Conservation (phyloP, 805 yeast genomes). For the Cyberlindnera nakhonratchasimensis region DNA sequence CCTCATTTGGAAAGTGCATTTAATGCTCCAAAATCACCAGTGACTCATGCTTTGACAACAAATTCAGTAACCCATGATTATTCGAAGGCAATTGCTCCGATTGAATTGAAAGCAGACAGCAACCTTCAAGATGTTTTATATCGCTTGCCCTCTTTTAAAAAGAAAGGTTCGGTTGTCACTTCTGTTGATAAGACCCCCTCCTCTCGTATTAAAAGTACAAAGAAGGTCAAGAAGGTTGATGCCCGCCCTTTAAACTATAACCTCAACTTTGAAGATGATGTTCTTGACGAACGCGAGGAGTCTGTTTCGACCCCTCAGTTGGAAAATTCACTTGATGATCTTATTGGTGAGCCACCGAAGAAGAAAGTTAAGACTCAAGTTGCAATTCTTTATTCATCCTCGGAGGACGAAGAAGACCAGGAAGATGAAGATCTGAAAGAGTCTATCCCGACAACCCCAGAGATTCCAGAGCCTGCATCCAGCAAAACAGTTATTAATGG, state of each 20-base stretch:
- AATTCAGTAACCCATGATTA: background rate
- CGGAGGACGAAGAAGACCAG: slow-evolving; percentile 31
- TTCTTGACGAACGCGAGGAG: slow-evolving; percentile 11
- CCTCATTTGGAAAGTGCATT: slow-evolving; percentile 44
- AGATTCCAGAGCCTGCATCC: slow-evolving; percentile 21
- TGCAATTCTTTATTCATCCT: slow-evolving; percentile 23
- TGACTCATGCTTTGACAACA: background rate
- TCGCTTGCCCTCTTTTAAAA: slow-evolving; percentile 11
- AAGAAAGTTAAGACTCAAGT: slow-evolving; percentile 13
- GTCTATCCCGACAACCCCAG: slow-evolving; percentile 29
- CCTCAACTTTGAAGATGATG: slow-evolving; percentile 20
- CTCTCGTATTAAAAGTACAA: slow-evolving; percentile 7
- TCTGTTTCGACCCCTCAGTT: background rate
- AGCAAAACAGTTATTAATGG: slow-evolving; percentile 1
- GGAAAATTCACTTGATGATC: background rate
- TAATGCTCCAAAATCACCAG: slow-evolving; percentile 16
- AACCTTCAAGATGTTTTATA: background rate
- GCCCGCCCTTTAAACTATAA: slow-evolving; percentile 18
- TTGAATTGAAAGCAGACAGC: background rate
- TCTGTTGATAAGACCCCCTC: no score
- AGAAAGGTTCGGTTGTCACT: slow-evolving; percentile 25
- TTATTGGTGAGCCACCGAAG: slow-evolving; percentile 13
- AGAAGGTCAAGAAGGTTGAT: slow-evolving; percentile 24
- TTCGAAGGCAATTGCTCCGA: background rate
- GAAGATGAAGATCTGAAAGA: slow-evolving; percentile 28